Conservation (phyloP, 2,329 filamentous ascomycete genomes). For the Colletotrichum zoysiae region DNA sequence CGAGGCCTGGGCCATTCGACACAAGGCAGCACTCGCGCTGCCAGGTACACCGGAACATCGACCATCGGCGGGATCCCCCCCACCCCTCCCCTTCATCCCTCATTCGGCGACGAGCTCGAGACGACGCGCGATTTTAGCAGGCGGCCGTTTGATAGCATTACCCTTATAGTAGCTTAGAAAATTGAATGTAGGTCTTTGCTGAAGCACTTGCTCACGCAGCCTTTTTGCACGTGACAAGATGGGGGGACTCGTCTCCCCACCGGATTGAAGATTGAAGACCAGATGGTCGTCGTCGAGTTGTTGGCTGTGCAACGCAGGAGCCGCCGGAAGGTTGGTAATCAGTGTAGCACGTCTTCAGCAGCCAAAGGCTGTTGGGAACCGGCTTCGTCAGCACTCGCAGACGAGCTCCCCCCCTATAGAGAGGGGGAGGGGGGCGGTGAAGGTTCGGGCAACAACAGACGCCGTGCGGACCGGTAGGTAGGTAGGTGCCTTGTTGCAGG, state of each 20-base stretch:
- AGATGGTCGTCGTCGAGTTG: neutral
- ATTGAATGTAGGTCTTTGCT: conserved; percentile 39
- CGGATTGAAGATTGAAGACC: neutral
- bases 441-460: no score
- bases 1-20: conserved; percentile 31
- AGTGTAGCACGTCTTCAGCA: neutral
- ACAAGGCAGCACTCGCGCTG: conserved; percentile 26
- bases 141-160: conserved; percentile 38
- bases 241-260: neutral
- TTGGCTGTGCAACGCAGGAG: neutral
- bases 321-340: neutral
- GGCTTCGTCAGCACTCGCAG: neutral
- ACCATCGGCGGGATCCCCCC: conserved; percentile 17
- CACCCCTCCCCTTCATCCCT: neutral
- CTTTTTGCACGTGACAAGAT: neutral
- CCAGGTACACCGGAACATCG: conserved; percentile 16
- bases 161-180: conserved; percentile 34
- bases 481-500: no score
- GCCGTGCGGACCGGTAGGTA: neutral
- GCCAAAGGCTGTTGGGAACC: neutral
- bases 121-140: conserved; percentile 27
- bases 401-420: no score
- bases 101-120: conserved; percentile 20
- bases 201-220: neutral
- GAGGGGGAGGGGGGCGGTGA: neutral